Conservation (phyloP, 1,284 basidiomycete species). For the Rugosomyces carneus region DNA sequence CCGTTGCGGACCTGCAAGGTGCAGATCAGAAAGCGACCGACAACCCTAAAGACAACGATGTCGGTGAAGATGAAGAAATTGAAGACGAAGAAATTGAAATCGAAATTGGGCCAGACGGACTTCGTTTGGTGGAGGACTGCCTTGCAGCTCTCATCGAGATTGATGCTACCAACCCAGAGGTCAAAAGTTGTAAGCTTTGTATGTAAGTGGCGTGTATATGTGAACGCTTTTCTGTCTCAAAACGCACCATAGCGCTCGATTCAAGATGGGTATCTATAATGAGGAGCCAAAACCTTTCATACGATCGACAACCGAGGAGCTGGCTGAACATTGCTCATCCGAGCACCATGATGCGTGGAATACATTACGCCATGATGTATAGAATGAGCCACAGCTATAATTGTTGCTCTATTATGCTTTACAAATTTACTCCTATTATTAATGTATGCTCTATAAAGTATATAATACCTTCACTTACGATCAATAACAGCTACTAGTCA, state of each 20-base stretch:
- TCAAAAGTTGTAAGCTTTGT: constrained; percentile 43
- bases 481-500: no score
- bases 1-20: background rate
- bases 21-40: background rate
- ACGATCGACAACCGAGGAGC: constrained; percentile 25
- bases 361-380: constrained; percentile 18
- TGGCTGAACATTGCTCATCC: constrained; percentile 28
- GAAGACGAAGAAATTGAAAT: constrained; percentile 29
- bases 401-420: no score
- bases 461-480: no score
- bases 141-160: constrained; percentile 40
- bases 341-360: constrained; percentile 32
- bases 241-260: constrained; percentile 22
- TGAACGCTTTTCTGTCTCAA: constrained; percentile 1
- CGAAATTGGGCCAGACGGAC: constrained; percentile 33
- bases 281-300: constrained; percentile 25
- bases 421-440: background rate
- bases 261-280: constrained; percentile 18
- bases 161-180: constrained; percentile 31
- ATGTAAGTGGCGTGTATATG: constrained; percentile 30
- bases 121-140: constrained; percentile 36
- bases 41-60: background rate
- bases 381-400: background rate
- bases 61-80: constrained; percentile 15
- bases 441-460: background rate